phyloP scores from a whole-genome alignment of 371 early-diverging fungal genomes.

The Rhizopus stolonifer region DNA sequence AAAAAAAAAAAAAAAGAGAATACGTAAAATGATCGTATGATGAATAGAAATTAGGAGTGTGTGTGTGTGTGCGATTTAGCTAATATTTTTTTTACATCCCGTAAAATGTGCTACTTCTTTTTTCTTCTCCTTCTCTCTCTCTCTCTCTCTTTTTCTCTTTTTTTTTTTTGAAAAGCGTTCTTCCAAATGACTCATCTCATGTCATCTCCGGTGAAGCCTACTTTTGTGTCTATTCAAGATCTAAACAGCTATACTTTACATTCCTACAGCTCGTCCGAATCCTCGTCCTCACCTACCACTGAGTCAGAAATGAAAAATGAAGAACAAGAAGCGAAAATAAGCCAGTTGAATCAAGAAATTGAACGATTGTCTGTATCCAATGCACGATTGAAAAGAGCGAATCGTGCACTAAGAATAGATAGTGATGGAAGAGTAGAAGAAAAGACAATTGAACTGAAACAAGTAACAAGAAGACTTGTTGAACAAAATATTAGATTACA shows the following conservation, averaged over 20 bases:
- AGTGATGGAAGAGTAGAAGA: slow-evolving; percentile 42
- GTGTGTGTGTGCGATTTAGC: no score
- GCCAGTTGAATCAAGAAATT: slow-evolving; percentile 37
- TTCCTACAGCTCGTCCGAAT: slow-evolving; percentile 7
- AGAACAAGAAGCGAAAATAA: slow-evolving; percentile 29
- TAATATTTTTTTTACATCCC: no score
- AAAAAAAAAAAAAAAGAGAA: no score
- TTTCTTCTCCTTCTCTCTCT: no score
- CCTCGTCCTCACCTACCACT: slow-evolving; percentile 6
- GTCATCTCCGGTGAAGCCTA: not conserved
- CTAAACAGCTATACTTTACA: slow-evolving; percentile 33
- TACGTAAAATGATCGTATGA: no score
- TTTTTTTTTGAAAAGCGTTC: no score
- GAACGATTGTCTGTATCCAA: slow-evolving; percentile 42
- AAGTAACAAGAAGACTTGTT: slow-evolving; percentile 32
- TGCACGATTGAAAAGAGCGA: slow-evolving; percentile 39
- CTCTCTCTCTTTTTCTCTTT: not conserved
- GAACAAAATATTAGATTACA: slow-evolving; percentile 46
- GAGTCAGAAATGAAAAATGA: slow-evolving; percentile 25
- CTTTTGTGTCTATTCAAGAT: slow-evolving; percentile 17
- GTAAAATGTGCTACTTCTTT: no score
- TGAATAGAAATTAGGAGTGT: no score
- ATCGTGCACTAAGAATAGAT: slow-evolving; percentile 44
- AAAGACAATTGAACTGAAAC: slow-evolving; percentile 34
- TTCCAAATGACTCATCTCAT: not conserved